Conservation (phyloP, 2,329 filamentous ascomycete species). For the Sordariomycetes sp. region DNA sequence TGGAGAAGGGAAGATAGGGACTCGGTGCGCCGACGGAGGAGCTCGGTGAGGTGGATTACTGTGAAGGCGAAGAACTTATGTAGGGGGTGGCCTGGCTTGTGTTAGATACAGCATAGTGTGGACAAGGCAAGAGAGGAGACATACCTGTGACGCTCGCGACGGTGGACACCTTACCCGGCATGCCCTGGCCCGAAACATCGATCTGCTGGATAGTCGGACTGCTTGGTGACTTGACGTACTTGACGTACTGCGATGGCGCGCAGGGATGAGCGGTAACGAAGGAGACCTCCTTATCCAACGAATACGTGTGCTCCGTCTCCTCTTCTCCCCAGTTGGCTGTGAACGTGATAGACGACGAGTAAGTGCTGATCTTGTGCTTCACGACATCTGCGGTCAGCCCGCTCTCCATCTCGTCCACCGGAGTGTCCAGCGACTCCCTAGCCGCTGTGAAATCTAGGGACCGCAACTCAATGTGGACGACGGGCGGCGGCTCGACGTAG, state of each 20-base stretch:
- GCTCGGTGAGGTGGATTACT: slow-evolving; percentile 42
- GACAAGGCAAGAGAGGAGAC: slow-evolving; percentile 8
- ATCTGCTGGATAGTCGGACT: slow-evolving; percentile 47
- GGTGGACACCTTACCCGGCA: slow-evolving; percentile 26
- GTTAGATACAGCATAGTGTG: not conserved
- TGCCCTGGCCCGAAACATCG: slow-evolving; percentile 32
- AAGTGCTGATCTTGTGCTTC: slow-evolving; percentile 16
- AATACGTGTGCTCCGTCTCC: slow-evolving; percentile 22
- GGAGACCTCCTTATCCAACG: slow-evolving; percentile 43
- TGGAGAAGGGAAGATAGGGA: slow-evolving; percentile 32
- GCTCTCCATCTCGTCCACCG: not conserved
- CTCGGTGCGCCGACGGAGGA: slow-evolving; percentile 32
- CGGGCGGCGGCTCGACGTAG: slow-evolving; percentile 32
- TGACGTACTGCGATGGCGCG: slow-evolving; percentile 40
- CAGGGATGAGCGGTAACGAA: slow-evolving; percentile 57
- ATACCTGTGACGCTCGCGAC: slow-evolving; percentile 33
- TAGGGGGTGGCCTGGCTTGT: slow-evolving; percentile 39
- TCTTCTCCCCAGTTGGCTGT: slow-evolving; percentile 23
- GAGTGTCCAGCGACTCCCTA: slow-evolving; percentile 26
- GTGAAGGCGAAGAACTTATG: slow-evolving; percentile 51
- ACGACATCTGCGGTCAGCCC: not conserved
- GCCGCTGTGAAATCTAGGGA: slow-evolving; percentile 33
- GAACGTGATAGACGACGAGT: slow-evolving; percentile 26
- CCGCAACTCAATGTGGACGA: slow-evolving; percentile 33
- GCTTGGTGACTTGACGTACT: slow-evolving; percentile 43